These are phyloP conservation scores for Naegleria lovaniensis DNA, from an alignment of 208 protist species.

Conservation along the genomic window DNA sequence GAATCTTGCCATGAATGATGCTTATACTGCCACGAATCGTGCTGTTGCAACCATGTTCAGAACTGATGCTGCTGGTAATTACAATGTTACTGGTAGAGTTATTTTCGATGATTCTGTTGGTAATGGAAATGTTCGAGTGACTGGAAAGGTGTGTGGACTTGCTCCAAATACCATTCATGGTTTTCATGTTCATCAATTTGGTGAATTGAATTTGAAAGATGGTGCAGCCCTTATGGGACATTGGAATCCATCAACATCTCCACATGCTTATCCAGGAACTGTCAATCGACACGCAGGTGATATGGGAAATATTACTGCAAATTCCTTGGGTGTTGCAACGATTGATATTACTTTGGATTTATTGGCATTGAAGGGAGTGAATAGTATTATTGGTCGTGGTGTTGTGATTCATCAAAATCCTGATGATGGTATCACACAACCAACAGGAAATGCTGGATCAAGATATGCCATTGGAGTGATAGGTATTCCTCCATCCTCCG, in stretches of 20 bases:
- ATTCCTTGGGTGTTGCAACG: not conserved
- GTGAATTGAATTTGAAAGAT: not conserved
- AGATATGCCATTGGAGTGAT: not conserved
- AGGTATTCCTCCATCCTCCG: not conserved
- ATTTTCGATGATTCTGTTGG: not conserved
- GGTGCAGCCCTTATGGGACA: not conserved
- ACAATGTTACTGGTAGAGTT: not conserved
- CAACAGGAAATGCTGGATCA: not conserved
- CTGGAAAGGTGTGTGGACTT: not conserved
- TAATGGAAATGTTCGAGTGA: not conserved
- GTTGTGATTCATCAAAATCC: not conserved
- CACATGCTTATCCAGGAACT: not conserved
- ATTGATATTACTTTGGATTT: not conserved
- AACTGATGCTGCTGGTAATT: not conserved
- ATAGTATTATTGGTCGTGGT: not conserved
- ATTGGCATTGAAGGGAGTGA: not conserved
- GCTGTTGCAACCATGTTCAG: not conserved
- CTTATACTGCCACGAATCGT: not conserved
- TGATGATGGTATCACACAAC: not conserved
- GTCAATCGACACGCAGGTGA: not conserved
- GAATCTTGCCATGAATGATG: not conserved
- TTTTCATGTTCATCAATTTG: slow-evolving; percentile 10
- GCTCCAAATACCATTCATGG: not conserved
- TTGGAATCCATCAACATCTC: not conserved
- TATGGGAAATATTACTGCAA: slow-evolving; percentile 3